A percentile compares a stretch with the other conserved stretches of the same genome.
Conservation (phyloP, 2,329 filamentous ascomycete genomes). For the Triangularia setosa region DNA sequence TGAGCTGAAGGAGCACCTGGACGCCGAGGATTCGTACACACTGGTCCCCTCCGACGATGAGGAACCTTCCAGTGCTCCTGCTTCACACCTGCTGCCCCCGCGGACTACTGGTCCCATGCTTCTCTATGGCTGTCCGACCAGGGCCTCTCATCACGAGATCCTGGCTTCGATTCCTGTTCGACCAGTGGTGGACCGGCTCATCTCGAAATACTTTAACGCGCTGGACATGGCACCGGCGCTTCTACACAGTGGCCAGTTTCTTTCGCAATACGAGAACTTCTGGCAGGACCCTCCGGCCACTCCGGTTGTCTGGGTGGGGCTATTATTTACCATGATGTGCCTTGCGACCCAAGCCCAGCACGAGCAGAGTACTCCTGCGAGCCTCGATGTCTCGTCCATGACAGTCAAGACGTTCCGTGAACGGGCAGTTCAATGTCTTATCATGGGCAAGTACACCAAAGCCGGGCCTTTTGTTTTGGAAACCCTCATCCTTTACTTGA, state of each 20-base stretch:
- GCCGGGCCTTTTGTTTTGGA: constrained; percentile 37
- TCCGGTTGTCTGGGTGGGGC: constrained; percentile 36
- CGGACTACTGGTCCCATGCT: no score
- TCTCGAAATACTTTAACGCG: constrained; percentile 31
- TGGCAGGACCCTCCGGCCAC: constrained; percentile 33
- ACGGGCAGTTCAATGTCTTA: constrained; percentile 25
- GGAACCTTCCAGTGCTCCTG: no score
- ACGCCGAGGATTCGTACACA: no score
- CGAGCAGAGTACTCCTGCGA: constrained; percentile 23
- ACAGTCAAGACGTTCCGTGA: constrained; percentile 12
- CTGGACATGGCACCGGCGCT: constrained; percentile 27
- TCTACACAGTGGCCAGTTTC: constrained; percentile 8
- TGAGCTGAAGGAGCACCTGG: no score
- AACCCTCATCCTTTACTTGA: constrained; percentile 34
- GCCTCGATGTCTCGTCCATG: background rate
- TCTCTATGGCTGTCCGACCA: no score
- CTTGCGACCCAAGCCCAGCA: constrained; percentile 14
- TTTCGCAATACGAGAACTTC: constrained; percentile 33
- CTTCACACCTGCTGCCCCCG: no score
- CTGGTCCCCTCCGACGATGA: no score
- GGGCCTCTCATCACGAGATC: no score
- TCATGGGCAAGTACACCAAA: constrained; percentile 31
- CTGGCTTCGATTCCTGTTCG: no score
- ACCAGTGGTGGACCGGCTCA: constrained; percentile 24
- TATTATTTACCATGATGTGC: constrained; percentile 35